Evolutionary conservation across 257 asterid species (phyloP).

Genomic region (Nicotiana benthamiana): DNA sequence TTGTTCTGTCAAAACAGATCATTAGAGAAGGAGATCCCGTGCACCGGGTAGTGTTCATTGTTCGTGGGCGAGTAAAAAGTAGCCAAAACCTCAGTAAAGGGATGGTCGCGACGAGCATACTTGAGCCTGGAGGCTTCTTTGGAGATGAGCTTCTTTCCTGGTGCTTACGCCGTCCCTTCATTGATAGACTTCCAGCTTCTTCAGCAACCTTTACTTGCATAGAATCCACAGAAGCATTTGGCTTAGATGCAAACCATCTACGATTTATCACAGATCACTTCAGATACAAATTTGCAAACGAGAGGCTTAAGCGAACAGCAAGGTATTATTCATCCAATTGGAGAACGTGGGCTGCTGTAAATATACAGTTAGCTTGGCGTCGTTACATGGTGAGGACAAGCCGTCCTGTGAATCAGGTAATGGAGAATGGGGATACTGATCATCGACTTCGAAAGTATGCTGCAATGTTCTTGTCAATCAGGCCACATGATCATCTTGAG

Average conservation of each 20-base stretch:
- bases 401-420: conserved; percentile 14
- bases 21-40: conserved; percentile 92
- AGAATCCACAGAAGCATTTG: conserved; percentile 68
- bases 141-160: conserved; percentile 91
- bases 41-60: conserved; percentile 63
- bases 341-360: conserved; percentile 97
- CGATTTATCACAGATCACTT: conserved; percentile 78
- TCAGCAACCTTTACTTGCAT: conserved; percentile 76
- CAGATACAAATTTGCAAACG: conserved; percentile 72
- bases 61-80: conserved; percentile 63
- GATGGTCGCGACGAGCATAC: conserved; percentile 49
- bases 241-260: conserved; percentile 51
- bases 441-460: conserved; percentile 73
- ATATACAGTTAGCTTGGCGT: conserved; percentile 79
- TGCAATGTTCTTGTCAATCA: conserved; percentile 70
- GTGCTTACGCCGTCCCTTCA: conserved; percentile 93
- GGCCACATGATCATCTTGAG: conserved; percentile 95
- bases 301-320: conserved; percentile 59
- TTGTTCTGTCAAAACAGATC: conserved; percentile 34
- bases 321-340: conserved; percentile 76
- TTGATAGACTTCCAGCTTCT: conserved; percentile 74
- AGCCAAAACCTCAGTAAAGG: conserved; percentile 75
- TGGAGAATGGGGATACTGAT: conserved; percentile 31
- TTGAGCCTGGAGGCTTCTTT: conserved; percentile 73
- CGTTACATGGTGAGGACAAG: conserved; percentile 50